Evolutionary conservation across 495 filamentous ascomycete genomes (phyloP).

Genomic region (Neurospora intermedia): DNA sequence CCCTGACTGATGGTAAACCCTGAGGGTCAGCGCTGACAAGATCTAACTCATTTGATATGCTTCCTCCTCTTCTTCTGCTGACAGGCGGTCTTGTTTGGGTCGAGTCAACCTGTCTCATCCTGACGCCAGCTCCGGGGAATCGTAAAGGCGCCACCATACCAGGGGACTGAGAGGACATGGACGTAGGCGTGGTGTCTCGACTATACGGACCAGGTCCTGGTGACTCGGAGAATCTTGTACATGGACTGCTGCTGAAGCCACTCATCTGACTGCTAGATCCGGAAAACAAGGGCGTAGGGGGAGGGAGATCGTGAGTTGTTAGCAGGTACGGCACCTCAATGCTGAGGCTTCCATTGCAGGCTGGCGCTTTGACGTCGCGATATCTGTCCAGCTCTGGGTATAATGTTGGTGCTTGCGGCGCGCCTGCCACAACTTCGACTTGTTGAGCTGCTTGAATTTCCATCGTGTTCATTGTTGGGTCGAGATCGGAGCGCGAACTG

Average conservation of each 20-base stretch:
- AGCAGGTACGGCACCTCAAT: slow-evolving; percentile 34
- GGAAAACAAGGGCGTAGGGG: slow-evolving; percentile 53
- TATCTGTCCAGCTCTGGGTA: slow-evolving; percentile 48
- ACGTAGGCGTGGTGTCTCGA: slow-evolving; percentile 87
- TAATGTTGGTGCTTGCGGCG: slow-evolving; percentile 27
- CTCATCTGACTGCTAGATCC: slow-evolving; percentile 42
- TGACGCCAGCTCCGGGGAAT: slow-evolving; percentile 36
- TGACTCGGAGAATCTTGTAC: slow-evolving; percentile 88
- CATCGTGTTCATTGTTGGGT: slow-evolving; percentile 29
- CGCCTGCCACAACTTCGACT: slow-evolving; percentile 21
- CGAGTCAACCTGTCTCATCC: slow-evolving; percentile 48
- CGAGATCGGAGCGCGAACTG: slow-evolving; percentile 23
- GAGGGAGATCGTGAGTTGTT: slow-evolving; percentile 50
- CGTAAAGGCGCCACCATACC: slow-evolving; percentile 54
- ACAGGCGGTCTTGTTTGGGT: slow-evolving; percentile 58
- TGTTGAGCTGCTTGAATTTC: slow-evolving; percentile 26
- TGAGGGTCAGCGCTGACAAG: slow-evolving; percentile 36
- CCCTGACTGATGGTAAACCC: slow-evolving; percentile 54
- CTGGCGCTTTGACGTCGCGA: slow-evolving; percentile 24
- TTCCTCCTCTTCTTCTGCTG: slow-evolving; percentile 46
- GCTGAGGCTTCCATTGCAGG: slow-evolving; percentile 15
- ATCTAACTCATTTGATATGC: slow-evolving; percentile 40
- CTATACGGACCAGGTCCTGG: slow-evolving; percentile 74
- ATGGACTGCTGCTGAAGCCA: slow-evolving; percentile 67
- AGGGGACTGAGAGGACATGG: slow-evolving; percentile 90